These are phyloP conservation scores for Leishmania martiniquensis DNA, from an alignment of 208 protist species.

Conservation along the genomic window DNA sequence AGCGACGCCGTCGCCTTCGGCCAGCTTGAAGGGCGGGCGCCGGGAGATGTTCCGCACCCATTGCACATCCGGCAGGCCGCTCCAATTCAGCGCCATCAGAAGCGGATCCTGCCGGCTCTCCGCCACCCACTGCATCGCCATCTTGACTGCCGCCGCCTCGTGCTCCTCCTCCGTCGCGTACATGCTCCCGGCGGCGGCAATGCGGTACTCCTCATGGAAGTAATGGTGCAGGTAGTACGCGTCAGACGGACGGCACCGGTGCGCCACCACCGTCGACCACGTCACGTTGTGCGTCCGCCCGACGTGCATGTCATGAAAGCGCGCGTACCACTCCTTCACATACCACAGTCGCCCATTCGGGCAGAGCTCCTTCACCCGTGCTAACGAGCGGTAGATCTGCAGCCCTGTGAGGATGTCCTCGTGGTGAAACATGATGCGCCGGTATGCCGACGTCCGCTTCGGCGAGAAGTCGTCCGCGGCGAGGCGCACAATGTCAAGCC, in stretches of 20 bases:
- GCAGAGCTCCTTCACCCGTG: neutral
- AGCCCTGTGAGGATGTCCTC: constrained; percentile 12
- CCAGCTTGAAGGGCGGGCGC: neutral
- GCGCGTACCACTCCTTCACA: constrained; percentile 4
- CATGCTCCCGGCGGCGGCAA: neutral
- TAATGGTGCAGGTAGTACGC: constrained; percentile 13
- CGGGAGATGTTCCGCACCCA: neutral
- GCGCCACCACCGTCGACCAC: constrained; percentile 21
- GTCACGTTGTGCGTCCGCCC: constrained; percentile 20
- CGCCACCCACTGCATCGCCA: neutral
- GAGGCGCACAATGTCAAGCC: neutral
- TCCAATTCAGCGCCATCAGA: neutral
- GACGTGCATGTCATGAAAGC: constrained; percentile 22
- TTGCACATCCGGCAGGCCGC: neutral
- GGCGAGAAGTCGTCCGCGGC: constrained; percentile 9
- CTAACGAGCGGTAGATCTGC: neutral
- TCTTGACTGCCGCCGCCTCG: neutral
- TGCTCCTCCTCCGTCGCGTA: neutral
- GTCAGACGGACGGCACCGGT: constrained; percentile 19
- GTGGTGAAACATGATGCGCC: neutral
- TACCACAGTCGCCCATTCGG: neutral
- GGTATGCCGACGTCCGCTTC: neutral
- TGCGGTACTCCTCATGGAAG: constrained; percentile 7
- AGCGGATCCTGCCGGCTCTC: neutral
- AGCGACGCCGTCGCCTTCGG: constrained; percentile 5